phyloP scores from a whole-genome alignment of 305 asterid genomes.

The Nicotiana rustica region DNA sequence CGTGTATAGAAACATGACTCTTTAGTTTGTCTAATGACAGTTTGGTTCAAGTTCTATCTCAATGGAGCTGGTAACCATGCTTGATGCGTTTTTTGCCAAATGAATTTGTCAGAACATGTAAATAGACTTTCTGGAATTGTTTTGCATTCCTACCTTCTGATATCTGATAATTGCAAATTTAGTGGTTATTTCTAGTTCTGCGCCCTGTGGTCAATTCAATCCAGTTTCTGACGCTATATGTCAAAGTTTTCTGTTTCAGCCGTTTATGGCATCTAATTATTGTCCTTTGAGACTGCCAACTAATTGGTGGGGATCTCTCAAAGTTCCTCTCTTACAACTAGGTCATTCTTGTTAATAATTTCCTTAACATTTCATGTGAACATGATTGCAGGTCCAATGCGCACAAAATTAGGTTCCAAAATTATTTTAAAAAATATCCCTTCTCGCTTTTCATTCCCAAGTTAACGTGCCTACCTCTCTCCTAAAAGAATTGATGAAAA shows the following conservation, averaged over 20 bases:
- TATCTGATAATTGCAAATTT: not conserved
- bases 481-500: too few species aligned
- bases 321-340: not conserved
- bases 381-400: not conserved
- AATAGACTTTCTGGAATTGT: slow-evolving; percentile 5
- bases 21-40: slow-evolving; percentile 37
- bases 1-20: slow-evolving; percentile 54
- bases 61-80: not conserved
- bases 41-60: slow-evolving; percentile 34
- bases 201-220: not conserved
- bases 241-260: not conserved
- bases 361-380: not conserved
- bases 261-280: not conserved
- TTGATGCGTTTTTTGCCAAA: not conserved
- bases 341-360: not conserved
- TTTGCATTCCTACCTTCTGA: not conserved
- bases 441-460: too few species aligned
- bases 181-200: not conserved
- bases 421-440: too few species aligned
- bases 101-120: slow-evolving; percentile 24
- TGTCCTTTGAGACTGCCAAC: not conserved
- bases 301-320: not conserved
- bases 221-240: not conserved
- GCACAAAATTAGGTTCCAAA: not conserved
- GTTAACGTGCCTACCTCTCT: too few species aligned